phyloP scores from a whole-genome alignment of 345 rosid species.

The Eucalyptus curtisii region DNA sequence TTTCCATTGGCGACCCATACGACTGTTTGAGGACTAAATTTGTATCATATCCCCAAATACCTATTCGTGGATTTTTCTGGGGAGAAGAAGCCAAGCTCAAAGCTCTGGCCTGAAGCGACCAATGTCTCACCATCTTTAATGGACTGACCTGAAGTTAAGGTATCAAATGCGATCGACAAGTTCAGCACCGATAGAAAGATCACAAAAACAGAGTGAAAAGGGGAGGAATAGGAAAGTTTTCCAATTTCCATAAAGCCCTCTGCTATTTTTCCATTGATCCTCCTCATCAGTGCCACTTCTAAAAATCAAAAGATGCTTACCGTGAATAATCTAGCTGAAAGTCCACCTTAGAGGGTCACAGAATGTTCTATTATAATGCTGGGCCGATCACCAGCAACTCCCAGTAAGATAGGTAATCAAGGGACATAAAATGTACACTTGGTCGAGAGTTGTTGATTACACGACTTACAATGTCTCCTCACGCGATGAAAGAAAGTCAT shows the following conservation, averaged over 20 bases:
- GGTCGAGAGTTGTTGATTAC: background rate
- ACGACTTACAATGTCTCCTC: background rate
- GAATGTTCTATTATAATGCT: background rate
- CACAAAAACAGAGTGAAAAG: background rate
- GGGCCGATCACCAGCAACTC: background rate
- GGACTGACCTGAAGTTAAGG: background rate
- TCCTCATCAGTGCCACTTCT: background rate
- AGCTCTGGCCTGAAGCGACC: background rate
- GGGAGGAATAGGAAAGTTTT: background rate
- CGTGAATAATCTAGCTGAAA: background rate
- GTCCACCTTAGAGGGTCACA: background rate
- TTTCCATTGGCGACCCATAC: constrained; percentile 39
- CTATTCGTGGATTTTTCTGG: background rate
- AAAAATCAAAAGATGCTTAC: background rate
- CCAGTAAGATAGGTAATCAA: background rate
- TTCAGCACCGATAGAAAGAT: background rate
- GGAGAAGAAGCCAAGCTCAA: constrained; percentile 3
- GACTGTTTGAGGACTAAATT: background rate
- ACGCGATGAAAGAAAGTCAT: background rate
- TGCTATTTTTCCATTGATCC: background rate
- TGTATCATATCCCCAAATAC: constrained; percentile 25
- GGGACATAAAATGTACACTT: background rate
- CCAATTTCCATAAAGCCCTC: background rate
- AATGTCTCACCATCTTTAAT: background rate
- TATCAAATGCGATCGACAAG: background rate